These are phyloP conservation scores for Panicum hallii DNA, from an alignment of 202 grass and related monocot genomes.

Conservation along the genomic window DNA sequence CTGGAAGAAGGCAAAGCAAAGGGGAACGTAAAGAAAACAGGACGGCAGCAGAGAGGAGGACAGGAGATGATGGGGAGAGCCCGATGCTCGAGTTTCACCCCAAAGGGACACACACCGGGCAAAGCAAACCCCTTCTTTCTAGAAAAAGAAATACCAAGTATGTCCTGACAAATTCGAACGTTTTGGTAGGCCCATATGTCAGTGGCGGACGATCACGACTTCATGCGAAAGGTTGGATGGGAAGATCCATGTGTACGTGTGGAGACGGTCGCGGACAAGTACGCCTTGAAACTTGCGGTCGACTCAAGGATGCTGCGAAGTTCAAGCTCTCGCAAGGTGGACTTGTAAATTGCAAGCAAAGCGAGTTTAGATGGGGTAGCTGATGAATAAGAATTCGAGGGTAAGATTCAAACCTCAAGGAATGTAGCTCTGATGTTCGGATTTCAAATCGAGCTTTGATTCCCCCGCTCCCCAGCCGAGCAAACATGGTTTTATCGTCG, in stretches of 20 bases:
- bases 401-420: neutral
- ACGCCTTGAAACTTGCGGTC: neutral
- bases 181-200: neutral
- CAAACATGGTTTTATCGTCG: neutral
- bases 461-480: neutral
- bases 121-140: neutral
- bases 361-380: neutral
- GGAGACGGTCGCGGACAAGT: neutral
- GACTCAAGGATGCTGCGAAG: neutral
- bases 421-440: neutral
- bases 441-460: neutral
- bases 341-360: neutral
- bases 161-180: too few species aligned
- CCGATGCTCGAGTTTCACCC: constrained; percentile 3
- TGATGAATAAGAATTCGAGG: neutral
- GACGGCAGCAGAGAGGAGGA: neutral
- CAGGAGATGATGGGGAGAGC: constrained; percentile 7
- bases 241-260: too few species aligned
- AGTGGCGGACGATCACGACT: neutral
- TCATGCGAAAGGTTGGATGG: neutral
- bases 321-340: neutral
- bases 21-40: neutral
- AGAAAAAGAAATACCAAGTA: neutral
- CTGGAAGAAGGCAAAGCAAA: neutral
- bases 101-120: neutral